Conservation (phyloP, 805 yeast genomes). For the Saturnispora ahearnii region DNA sequence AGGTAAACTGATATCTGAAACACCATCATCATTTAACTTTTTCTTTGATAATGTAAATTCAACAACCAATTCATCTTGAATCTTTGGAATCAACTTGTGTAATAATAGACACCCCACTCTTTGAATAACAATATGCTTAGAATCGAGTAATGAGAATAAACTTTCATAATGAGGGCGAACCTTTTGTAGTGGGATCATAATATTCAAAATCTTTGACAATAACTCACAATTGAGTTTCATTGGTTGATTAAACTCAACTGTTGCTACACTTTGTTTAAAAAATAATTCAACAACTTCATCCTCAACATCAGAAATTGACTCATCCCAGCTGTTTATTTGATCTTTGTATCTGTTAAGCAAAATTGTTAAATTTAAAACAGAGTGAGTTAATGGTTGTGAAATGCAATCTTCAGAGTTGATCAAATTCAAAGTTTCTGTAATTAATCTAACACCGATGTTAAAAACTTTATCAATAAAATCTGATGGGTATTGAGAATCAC, state of each 20-base stretch:
- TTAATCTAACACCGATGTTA: slow-evolving; percentile 30
- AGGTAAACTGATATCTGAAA: slow-evolving; percentile 33
- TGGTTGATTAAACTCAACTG: slow-evolving; percentile 22
- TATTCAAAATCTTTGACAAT: slow-evolving; percentile 16
- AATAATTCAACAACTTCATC: slow-evolving; percentile 39
- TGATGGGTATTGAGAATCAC: slow-evolving; percentile 24
- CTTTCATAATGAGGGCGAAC: slow-evolving; percentile 28
- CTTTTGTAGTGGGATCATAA: slow-evolving; percentile 23
- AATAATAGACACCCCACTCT: slow-evolving; percentile 36
- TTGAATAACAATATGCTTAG: slow-evolving; percentile 30
- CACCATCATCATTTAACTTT: slow-evolving; percentile 24
- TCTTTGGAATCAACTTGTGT: slow-evolving; percentile 31
- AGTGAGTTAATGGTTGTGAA: slow-evolving; percentile 35
- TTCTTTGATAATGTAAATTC: slow-evolving; percentile 49
- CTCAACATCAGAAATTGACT: slow-evolving; percentile 28
- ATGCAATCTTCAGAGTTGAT: slow-evolving; percentile 19
- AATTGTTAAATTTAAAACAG: slow-evolving; percentile 36
- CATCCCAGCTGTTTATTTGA: slow-evolving; percentile 29
- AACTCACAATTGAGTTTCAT: slow-evolving; percentile 29
- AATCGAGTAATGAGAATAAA: slow-evolving; percentile 28
- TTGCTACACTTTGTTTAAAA: slow-evolving; percentile 12
- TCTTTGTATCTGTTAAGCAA: slow-evolving; percentile 23
- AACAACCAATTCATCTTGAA: slow-evolving; percentile 52
- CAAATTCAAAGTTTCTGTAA: slow-evolving; percentile 38
- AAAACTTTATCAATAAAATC: slow-evolving; percentile 25